Evolutionary conservation across 176 grass and related monocot genomes (phyloP), one percentile per base, ranked within the genome.

Genomic region (Eragrostis nindensis): DNA sequence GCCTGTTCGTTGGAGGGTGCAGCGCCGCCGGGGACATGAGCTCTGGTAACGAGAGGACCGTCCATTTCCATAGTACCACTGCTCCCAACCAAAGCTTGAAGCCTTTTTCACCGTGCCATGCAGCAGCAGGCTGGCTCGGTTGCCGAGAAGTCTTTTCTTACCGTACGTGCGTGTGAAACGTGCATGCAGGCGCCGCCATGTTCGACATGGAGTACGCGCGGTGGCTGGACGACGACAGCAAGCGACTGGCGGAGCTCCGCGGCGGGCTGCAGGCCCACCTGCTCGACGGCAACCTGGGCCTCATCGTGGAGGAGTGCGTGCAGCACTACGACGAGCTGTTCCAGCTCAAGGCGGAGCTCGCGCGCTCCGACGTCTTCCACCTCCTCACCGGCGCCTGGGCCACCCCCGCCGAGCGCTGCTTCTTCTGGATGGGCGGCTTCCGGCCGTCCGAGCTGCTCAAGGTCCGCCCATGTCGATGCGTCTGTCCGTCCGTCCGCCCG

Each of bases 371-470:
- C 76, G 93, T 93, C 62, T 99, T 99, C 84, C 97, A 96, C 85
- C 88, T 99, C 72, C 78, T 99, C 67, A 93, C 89, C 11, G 97
- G 97, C 7, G 36, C 79, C 18, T 99, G 97, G 97, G 85, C 82
- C 14, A 93, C 89, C 12, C 90, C 90, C 0, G 90, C 93, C 21
- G 97, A 99, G 68, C 90, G 91, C 24, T 95, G 97, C 79, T 99
- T 96, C 82, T 80, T 96, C 86, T 99, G 97, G 97, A 99, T 99
- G 82, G 97, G 97, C n/a, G 97, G 97, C 41, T 99, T 99, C 82
- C 82, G 91, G 27, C 97, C 97, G 0, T 99, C 97, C 8, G 90
- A 99, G 73, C 89, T 99, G 24, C 87, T 95, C 82, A 93, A 99
- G 97, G 97, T 96, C 4, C 73, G 15, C 5, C 5, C 11, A 5